Base-by-base conservation (phyloP, 2,329 filamentous ascomycete genomes). In the Botryotinia globosa region DNA sequence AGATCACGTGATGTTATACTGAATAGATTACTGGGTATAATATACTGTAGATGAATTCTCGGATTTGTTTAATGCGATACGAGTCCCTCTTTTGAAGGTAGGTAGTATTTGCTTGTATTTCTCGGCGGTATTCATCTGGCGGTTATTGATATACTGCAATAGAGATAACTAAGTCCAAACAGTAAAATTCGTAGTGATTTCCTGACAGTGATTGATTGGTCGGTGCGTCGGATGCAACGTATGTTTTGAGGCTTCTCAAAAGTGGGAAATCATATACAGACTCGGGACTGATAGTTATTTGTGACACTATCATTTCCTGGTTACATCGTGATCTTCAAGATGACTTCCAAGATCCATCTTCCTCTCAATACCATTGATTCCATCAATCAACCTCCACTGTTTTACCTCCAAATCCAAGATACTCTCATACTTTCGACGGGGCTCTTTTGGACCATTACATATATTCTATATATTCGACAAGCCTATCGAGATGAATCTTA, bases 401-500 rank as follows among this genome's bases (percentile, higher is more conserved):
- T 4, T 56, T 56, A 56, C 51, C 51, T 56, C 51, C 51, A 56
- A 56, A 0, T 56, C 51, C 51, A 29, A 56, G 51, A 56, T 56
- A 9, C n/a, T 56, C n/a, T 56, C 51, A 56, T 56, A 56, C n/a
- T 56, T 56, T 29, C 16, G 51, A 56, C 51, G 14, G 51, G 51
- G n/a, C 2, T 56, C n/a, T 56, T 56, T 29, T 29, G 51, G n/a
- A 56, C 51, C n/a, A 18, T 56, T 56, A n/a, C 51, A 56, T 56
- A 56, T 29, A 1, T 56, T 18, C 16, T 56, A 18, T 32, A 56
- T n/a, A 56, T 56, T 39, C 37, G 62, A 44, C 48, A 69, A 58
- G 45, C 48, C 20, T 39, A 69, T 37, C 32, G 51, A 29, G 66
- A 69, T 42, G 51, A 69, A 59, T 69, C 66, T 22, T 69, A 58